A percentile compares a stretch with the other conserved stretches of the same genome.
These are phyloP conservation scores for Candida sp. DNA, from an alignment of 1,139 yeast species.

Conservation along the genomic window DNA sequence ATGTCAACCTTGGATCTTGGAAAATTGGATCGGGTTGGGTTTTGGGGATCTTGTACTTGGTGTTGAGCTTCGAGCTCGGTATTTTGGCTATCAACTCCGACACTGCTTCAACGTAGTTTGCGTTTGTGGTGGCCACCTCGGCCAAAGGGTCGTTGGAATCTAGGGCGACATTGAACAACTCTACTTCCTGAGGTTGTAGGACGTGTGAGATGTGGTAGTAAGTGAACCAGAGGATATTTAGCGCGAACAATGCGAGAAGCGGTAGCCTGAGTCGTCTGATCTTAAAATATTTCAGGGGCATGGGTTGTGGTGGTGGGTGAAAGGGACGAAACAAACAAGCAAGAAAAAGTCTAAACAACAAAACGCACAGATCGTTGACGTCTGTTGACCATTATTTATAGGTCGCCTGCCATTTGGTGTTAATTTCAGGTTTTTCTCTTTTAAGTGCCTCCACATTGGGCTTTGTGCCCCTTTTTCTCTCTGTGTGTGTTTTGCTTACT, in stretches of 20 bases:
- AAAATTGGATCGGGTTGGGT: slow-evolving; percentile 1
- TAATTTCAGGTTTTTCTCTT: too few relatives aligned
- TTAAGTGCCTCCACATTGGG: too few relatives aligned
- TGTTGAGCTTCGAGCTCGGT: slow-evolving; percentile 5
- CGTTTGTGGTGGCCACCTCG: slow-evolving; percentile 10
- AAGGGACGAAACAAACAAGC: too few relatives aligned
- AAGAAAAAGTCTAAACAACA: too few relatives aligned
- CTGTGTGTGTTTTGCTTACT: too few relatives aligned
- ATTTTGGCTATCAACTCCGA: slow-evolving; percentile 7
- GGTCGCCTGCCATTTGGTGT: too few relatives aligned
- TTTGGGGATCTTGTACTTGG: neutral
- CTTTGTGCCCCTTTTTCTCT: too few relatives aligned
- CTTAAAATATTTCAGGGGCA: neutral
- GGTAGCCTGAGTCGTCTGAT: slow-evolving; percentile 4
- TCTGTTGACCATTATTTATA: too few relatives aligned
- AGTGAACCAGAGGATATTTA: slow-evolving; percentile 6
- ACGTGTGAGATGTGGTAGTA: neutral
- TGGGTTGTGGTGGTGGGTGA: neutral
- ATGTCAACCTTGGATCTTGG: slow-evolving; percentile 13
- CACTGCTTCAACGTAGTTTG: slow-evolving; percentile 10
- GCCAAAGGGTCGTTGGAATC: slow-evolving; percentile 9
- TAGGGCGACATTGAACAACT: slow-evolving; percentile 2
- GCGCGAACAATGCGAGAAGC: slow-evolving; percentile 6
- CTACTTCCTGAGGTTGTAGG: neutral
- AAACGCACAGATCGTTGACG: too few relatives aligned